A percentile compares a stretch with the other conserved stretches of the same genome.
Conservation (phyloP, 257 asterid genomes). For the Mentha longifolia region DNA sequence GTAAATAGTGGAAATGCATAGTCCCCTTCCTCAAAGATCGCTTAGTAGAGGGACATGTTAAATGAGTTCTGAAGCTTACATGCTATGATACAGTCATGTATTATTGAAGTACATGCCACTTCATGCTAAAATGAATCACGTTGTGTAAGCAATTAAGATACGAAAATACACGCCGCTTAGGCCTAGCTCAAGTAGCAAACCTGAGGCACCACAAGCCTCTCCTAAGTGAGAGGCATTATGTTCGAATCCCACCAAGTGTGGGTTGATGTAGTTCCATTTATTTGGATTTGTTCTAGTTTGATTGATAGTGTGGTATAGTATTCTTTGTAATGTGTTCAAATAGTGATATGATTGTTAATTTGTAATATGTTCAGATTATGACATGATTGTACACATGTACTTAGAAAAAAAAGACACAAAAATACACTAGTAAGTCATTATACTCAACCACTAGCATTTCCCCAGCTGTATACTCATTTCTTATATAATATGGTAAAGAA, state of each 20-base stretch:
- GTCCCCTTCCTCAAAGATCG: not conserved
- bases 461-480: not conserved
- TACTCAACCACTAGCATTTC: not conserved
- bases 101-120: not conserved
- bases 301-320: too few species aligned
- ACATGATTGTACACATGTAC: too few species aligned
- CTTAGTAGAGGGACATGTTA: not conserved
- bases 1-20: not conserved
- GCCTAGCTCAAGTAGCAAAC: too few species aligned
- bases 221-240: too few species aligned
- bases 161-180: not conserved
- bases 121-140: not conserved
- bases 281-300: too few species aligned
- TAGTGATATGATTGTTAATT: too few species aligned
- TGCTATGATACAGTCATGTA: conserved; percentile 2
- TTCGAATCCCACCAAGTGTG: too few species aligned
- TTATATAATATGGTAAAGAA: conserved; percentile 1
- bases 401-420: too few species aligned
- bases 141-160: not conserved
- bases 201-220: too few species aligned
- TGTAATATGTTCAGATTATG: too few species aligned
- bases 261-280: too few species aligned
- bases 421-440: not conserved
- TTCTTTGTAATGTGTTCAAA: too few species aligned
- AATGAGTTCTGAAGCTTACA: not conserved